Conservation (phyloP, 441 rosid genomes). For the Populus hybrid region DNA sequence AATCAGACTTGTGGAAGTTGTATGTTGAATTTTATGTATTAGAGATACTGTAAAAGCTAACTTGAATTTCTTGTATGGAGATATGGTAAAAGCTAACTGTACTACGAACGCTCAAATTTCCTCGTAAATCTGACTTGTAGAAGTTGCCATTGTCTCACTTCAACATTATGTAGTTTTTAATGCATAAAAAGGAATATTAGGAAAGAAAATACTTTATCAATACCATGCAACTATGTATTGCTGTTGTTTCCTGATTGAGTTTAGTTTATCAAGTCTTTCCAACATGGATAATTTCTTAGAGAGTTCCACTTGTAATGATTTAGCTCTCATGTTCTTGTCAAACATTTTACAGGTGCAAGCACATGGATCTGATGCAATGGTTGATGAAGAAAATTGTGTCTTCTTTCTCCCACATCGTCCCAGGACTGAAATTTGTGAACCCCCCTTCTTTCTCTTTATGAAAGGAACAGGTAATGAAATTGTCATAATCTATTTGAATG, state of each 20-base stretch:
- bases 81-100: neutral
- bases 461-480: conserved; percentile 83
- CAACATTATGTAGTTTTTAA: too few relatives aligned
- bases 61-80: neutral
- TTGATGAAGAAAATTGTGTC: conserved; percentile 88
- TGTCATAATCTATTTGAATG: neutral
- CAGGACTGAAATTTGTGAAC: conserved; percentile 67
- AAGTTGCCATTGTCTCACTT: too few relatives aligned
- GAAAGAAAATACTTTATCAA: too few relatives aligned
- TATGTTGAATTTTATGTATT: too few relatives aligned
- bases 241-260: neutral
- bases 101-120: neutral
- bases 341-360: conserved; percentile 73
- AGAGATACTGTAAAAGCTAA: neutral
- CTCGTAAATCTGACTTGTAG: neutral
- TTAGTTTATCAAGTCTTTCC: neutral
- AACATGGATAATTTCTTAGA: neutral
- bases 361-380: conserved; percentile 96
- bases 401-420: conserved; percentile 97
- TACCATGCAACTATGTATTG: neutral
- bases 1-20: too few relatives aligned
- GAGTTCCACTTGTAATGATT: neutral
- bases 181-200: too few relatives aligned
- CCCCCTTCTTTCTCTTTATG: conserved; percentile 80
- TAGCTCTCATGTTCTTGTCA: neutral